Evolutionary conservation across 257 asterid genomes (phyloP), one percentile per base, ranked within the genome.

Genomic region (Jasminum sambac): DNA sequence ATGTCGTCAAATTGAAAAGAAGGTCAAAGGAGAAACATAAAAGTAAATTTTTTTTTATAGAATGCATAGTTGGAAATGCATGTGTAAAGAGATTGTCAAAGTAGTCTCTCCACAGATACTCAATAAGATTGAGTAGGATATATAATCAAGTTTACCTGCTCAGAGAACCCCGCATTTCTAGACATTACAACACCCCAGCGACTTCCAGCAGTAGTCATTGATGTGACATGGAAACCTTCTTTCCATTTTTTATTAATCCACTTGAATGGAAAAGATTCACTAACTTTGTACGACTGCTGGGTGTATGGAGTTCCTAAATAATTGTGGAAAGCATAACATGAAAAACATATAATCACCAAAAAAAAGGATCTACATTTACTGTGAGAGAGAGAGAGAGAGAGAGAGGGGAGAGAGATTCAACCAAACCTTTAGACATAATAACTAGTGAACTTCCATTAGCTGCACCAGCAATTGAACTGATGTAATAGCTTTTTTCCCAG

Each of bases 121-220:
- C 48, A 38, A 44, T 38, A 7, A 42, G 19, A 14, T 19, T 61
- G 37, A 72, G n/a, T 55, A 37, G 30, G 10, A 60, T 64, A 64
- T 62, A 6, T 26, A 73, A 42, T 48, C 30, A 69, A 12, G 38
- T 42, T 46, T 82, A 94, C 98, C 96, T 94, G 98, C 76, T 94
- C 98, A 25, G 96, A 88, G 72, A 79, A 94, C 68, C 98, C 98
- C 0, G 97, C 81, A 70, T 91, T 91, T 80, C 97, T 77, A 70
- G 98, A 94, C 98, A 94, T 94, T 57, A 94, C 98, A 66, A 94
- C 98, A 71, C 96, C 98, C 98, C 98, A 94, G 68, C 98, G 96
- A 80, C 83, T 94, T 73, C 97, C 98, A 74, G 98, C 98, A 59
- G 98, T 94, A 36, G 98, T 91, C 98, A 94, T 94, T 64, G 98